These are phyloP conservation scores for Xanthoceras sorbifolium DNA, from an alignment of 345 rosid genomes.

Conservation along the genomic window DNA sequence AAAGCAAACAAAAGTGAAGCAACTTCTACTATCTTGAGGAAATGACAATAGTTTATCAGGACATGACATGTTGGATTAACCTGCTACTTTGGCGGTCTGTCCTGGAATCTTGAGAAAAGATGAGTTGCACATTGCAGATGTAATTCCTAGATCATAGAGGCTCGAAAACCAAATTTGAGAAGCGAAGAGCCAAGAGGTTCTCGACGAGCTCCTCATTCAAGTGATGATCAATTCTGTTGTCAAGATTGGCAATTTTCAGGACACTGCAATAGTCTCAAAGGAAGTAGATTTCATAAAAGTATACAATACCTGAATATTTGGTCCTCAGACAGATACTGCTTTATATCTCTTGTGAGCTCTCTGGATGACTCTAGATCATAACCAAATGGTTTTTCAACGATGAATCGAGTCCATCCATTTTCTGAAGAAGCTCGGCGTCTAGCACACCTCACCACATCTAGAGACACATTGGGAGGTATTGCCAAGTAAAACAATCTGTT, in stretches of 20 bases:
- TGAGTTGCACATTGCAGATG: constrained; percentile 54
- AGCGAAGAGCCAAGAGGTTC: constrained; percentile 54
- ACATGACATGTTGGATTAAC: constrained; percentile 25
- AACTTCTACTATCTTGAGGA: not conserved
- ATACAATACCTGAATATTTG: constrained; percentile 51
- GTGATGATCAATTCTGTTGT: constrained; percentile 53
- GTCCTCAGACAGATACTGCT: constrained; percentile 45
- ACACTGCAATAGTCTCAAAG: not conserved
- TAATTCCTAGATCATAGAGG: constrained; percentile 59
- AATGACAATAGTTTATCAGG: not conserved
- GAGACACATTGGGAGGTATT: constrained; percentile 47
- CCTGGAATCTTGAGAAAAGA: constrained; percentile 54
- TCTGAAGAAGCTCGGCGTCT: constrained; percentile 46
- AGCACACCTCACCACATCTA: constrained; percentile 51
- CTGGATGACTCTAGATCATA: constrained; percentile 51
- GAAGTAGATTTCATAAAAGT: not conserved
- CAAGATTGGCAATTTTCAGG: not conserved
- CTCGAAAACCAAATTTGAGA: constrained; percentile 56
- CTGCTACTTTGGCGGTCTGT: constrained; percentile 52
- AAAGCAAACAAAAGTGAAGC: not conserved
- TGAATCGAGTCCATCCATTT: constrained; percentile 57
- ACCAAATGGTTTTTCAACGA: constrained; percentile 60
- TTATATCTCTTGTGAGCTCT: constrained; percentile 39
- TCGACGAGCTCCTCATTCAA: constrained; percentile 57
- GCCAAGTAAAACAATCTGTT: constrained; percentile 60